Evolutionary conservation across 2,329 filamentous ascomycete species (phyloP), one percentile per base, ranked within the genome.

Genomic region (Parafenestella ontariensis): DNA sequence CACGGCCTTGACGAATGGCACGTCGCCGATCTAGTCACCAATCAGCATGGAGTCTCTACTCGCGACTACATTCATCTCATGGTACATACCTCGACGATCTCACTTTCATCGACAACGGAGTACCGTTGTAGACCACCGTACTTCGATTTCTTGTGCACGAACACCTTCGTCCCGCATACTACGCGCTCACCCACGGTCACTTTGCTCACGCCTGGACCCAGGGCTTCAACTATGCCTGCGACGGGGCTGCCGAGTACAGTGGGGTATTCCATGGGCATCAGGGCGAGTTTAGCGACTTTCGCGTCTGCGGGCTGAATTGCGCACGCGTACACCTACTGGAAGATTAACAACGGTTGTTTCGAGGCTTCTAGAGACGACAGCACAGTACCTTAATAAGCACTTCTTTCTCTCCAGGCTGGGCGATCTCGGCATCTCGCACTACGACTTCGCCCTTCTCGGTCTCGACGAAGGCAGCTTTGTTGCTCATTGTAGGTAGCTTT

Each of bases 151-250:
- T 64, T 65, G 2, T 61, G 52, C 15, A 46, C 39, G 34, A 65
- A 62, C 9, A 64, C 28, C 46, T 66, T 65, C 2, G 58, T 68
- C 1, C 58, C 59, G 33, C 60, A 61, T 7, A 65, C 52, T 1
- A 78, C 62, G 15, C 73, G 69, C 37, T 78, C 73, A 2, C 76
- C 76, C 2, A 62, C 45, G 20, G 68, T 37, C 24, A 77, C 69
- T 11, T 66, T 66, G 1, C 47, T 65, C 9, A 74, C 67, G 6
- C 63, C 59, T 7, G 62, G 53, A 5, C 73, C 75, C 4, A 77
- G 53, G 3, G 66, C 69, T 7, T 71, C 65, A 1, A 79, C 69
- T 1, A 54, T 68, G 56, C 55, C 73, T 8, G 66, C 71, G 9
- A 72, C 63, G 1, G 63, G 56, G 20, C 58, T 58, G 3, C 74